Evolutionary conservation across 768 basidiomycete species (phyloP), one percentile per base, ranked within the genome.

Genomic region (Pulveroboletus ravenelii): DNA sequence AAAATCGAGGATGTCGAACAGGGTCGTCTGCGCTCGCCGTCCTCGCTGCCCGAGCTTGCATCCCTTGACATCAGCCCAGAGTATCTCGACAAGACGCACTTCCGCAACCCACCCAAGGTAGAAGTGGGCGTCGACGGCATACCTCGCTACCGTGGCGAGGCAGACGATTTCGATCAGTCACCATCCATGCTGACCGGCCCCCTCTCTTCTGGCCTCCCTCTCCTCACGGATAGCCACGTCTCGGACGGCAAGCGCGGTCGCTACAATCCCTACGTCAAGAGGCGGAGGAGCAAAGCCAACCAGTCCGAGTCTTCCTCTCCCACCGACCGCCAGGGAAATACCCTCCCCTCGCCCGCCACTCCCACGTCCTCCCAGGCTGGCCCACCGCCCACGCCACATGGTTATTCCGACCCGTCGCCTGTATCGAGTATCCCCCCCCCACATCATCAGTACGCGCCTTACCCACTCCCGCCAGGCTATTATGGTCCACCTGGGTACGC

Each of bases 21-120:
- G 41, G 94, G 93, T 13, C 85, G 91, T 29, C 80, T 98, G 12
- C 85, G 92, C 32, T 78, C 88, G 0, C 94, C 95, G 0, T 94
- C 91, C 0, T 86, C 89, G 3, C 74, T 94, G 0, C 88, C 91
- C 1, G 93, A 97, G 66, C 78, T 98, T 18, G 85, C 85, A 0
- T 80, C 87, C 0, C 77, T 97, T 27, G 87, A 89, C 54, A 94
- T 97, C 64, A 85, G 82, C 54, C 82, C 87, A 6, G 85, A 89
- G 57, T 93, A 93, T 59, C 80, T 98, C 47, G 85, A 92, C 62
- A 89, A 89, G 61, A 88, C 87, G 0, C 89, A 93, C 62, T 98
- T 97, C 58, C 82, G 94, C 32, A 85, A 89, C 61, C 90, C 92
- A 4, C 93, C 93, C 30, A 82, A 89, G 68, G 86, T 93, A 42